Conservation (phyloP, 257 asterid species). For the Linderniella brevidens region DNA sequence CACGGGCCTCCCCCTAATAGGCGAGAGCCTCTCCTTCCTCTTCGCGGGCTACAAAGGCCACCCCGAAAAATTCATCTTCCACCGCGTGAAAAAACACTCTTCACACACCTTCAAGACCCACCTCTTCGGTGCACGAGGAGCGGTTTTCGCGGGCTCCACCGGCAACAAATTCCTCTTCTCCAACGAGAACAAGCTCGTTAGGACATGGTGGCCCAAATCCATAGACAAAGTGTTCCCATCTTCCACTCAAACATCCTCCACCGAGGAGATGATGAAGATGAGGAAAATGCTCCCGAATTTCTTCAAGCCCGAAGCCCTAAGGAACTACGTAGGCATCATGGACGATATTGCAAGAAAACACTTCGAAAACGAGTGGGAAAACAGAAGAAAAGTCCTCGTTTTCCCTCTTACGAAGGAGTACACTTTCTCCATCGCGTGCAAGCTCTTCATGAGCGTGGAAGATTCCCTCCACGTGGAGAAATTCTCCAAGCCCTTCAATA, state of each 20-base stretch:
- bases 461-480: conserved; percentile 27
- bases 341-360: conserved; percentile 9
- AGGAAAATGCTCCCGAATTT: conserved; percentile 14
- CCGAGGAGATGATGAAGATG: neutral
- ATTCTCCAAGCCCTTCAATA: conserved; percentile 34
- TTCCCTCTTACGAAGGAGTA: conserved; percentile 9
- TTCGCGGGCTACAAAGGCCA: conserved; percentile 1
- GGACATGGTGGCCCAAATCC: neutral
- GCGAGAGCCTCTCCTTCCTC: conserved; percentile 11
- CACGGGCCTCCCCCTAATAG: conserved; percentile 10
- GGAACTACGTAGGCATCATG: conserved; percentile 9
- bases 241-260: neutral
- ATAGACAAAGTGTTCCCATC: neutral
- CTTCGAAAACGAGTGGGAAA: conserved; percentile 3
- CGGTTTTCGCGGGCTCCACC: neutral
- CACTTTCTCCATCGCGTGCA: conserved; percentile 4
- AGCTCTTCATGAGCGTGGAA: conserved; percentile 34
- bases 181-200: neutral
- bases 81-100: conserved; percentile 14
- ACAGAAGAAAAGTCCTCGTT: neutral
- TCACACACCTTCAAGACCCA: neutral
- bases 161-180: neutral
- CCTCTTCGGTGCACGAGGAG: neutral
- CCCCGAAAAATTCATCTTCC: conserved; percentile 14
- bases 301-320: conserved; percentile 9